Evolutionary conservation across 192 early-diverging fungal species (phyloP).

Genomic region (Entomortierella chlamydospora): DNA sequence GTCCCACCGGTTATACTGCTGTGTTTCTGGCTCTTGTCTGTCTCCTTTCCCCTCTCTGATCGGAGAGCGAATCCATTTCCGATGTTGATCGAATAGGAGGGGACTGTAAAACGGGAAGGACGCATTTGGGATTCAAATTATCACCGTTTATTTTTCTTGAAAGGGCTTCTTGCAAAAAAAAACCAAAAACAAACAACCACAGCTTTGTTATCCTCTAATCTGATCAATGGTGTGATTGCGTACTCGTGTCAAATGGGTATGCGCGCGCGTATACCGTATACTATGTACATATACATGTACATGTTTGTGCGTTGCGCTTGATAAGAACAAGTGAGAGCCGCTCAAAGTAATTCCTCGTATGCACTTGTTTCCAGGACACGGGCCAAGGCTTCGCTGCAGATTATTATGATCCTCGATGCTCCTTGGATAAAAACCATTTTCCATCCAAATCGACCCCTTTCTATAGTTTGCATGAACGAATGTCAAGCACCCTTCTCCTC

Average conservation of each 20-base stretch:
- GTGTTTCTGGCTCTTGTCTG: background rate
- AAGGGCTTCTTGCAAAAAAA: background rate
- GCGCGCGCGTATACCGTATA: too few species aligned
- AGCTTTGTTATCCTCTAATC: too few species aligned
- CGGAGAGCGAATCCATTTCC: conserved; percentile 31
- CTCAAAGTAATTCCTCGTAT: background rate
- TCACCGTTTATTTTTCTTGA: too few species aligned
- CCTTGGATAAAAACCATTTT: background rate
- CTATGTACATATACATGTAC: too few species aligned
- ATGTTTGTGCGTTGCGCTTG: too few species aligned
- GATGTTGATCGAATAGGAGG: background rate
- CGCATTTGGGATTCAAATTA: too few species aligned
- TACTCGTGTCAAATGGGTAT: too few species aligned
- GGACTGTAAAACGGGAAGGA: background rate
- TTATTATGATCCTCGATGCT: background rate
- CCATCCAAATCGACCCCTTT: background rate
- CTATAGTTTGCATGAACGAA: background rate
- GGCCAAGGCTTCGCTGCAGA: background rate
- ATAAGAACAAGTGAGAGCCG: background rate
- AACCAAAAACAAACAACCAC: too few species aligned
- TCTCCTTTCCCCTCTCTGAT: conserved; percentile 5
- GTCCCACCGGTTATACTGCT: background rate
- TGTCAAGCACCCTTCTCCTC: background rate
- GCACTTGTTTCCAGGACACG: background rate
- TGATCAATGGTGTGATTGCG: too few species aligned